These are phyloP conservation scores for Hypoxylon sp. DNA, from an alignment of 2,329 filamentous ascomycete species.

Conservation along the genomic window DNA sequence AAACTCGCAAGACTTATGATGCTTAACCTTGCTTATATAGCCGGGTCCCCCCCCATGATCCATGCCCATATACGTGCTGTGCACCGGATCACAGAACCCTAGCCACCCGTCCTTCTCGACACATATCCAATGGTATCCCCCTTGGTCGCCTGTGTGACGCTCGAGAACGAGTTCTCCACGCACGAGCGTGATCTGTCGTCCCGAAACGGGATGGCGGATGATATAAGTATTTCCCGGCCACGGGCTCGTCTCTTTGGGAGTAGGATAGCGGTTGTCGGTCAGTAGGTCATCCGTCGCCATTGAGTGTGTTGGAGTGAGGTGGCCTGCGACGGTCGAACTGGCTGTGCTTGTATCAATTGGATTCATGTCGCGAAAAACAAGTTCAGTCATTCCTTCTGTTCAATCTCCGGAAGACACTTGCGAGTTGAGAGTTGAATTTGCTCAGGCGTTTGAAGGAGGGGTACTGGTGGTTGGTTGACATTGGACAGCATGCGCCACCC, in stretches of 20 bases:
- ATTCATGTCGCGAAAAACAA: not conserved
- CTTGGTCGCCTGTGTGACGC: constrained; percentile 27
- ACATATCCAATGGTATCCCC: constrained; percentile 56
- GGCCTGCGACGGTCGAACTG: constrained; percentile 21
- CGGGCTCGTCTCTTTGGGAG: constrained; percentile 16
- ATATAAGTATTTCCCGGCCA: constrained; percentile 29
- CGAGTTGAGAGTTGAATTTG: not conserved
- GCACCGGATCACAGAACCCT: constrained; percentile 55
- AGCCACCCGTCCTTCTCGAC: constrained; percentile 56
- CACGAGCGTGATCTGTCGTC: constrained; percentile 23
- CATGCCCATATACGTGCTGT: constrained; percentile 54
- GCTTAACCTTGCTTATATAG: constrained; percentile 44
- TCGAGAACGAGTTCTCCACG: constrained; percentile 21
- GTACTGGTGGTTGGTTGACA: constrained; percentile 9
- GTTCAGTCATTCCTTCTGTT: not conserved
- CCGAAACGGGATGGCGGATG: constrained; percentile 26
- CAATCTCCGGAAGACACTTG: not conserved
- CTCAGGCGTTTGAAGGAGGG: constrained; percentile 14
- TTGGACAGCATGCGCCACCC: constrained; percentile 1
- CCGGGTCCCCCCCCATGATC: constrained; percentile 34
- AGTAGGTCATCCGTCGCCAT: not conserved
- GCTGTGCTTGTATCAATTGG: constrained; percentile 1
- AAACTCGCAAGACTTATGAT: constrained; percentile 50
- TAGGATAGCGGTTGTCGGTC: not conserved
- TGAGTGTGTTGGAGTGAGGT: constrained; percentile 17